phyloP scores from a whole-genome alignment of 2,329 filamentous ascomycete species.

The Botrytis sinoallii region DNA sequence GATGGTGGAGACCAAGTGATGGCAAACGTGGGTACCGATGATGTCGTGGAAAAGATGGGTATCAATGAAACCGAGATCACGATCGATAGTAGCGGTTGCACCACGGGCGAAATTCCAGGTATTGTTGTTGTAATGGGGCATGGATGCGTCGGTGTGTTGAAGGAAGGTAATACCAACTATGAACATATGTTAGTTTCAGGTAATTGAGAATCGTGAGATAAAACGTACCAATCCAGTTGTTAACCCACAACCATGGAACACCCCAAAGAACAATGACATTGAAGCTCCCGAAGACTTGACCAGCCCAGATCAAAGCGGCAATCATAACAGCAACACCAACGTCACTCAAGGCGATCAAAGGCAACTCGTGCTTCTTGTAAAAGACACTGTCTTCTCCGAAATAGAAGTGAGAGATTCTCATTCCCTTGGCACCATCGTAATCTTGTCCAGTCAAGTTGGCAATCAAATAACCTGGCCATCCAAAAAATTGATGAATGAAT shows the following conservation, averaged over 20 bases:
- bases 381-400: slow-evolving; percentile 60
- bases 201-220: slow-evolving; percentile 8
- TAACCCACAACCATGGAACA: slow-evolving; percentile 66
- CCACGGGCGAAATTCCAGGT: slow-evolving; percentile 62
- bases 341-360: slow-evolving; percentile 57
- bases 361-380: slow-evolving; percentile 55
- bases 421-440: slow-evolving; percentile 34
- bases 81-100: slow-evolving; percentile 60
- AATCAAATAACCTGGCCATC: slow-evolving; percentile 62
- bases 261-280: slow-evolving; percentile 59
- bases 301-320: slow-evolving; percentile 50
- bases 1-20: slow-evolving; percentile 60
- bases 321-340: slow-evolving; percentile 54
- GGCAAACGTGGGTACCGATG: slow-evolving; percentile 61
- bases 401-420: slow-evolving; percentile 45
- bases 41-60: slow-evolving; percentile 65
- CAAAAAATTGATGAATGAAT: slow-evolving; percentile 60
- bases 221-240: slow-evolving; percentile 63
- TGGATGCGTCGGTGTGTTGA: slow-evolving; percentile 61
- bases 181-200: slow-evolving; percentile 26
- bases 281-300: slow-evolving; percentile 52
- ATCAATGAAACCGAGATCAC: slow-evolving; percentile 62
- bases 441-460: slow-evolving; percentile 47
- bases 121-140: slow-evolving; percentile 57
- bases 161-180: slow-evolving; percentile 71